Percentiles rank a stretch among this genome's conserved stretches.
phyloP scores from a whole-genome alignment of 2,329 filamentous ascomycete species.

The Aspergillus sp. region DNA sequence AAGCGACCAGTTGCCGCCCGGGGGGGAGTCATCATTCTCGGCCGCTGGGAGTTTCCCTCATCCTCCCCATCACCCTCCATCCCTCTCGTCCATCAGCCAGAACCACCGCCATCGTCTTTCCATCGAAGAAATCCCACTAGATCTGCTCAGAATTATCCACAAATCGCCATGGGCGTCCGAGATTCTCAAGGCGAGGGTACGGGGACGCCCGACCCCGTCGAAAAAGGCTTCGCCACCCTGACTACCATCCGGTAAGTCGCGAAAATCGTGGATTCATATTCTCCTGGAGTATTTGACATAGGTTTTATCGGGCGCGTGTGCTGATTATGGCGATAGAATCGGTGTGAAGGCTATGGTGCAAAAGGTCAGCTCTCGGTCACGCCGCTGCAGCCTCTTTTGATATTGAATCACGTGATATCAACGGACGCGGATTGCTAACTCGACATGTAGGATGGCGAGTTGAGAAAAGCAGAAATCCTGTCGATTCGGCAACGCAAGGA shows the following conservation, averaged over 20 bases:
- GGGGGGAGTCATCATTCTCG: slow-evolving; percentile 17
- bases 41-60: slow-evolving; percentile 18
- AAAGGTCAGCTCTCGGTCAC: slow-evolving; percentile 55
- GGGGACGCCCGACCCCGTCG: slow-evolving; percentile 57
- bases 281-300: background rate
- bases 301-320: slow-evolving; percentile 34
- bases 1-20: slow-evolving; percentile 4
- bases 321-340: slow-evolving; percentile 49
- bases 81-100: background rate
- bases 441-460: slow-evolving; percentile 64
- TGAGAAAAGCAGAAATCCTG: slow-evolving; percentile 92
- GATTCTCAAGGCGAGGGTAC: slow-evolving; percentile 53
- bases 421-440: background rate
- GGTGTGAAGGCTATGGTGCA: slow-evolving; percentile 66
- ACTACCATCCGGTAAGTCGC: slow-evolving; percentile 71
- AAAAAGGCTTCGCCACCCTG: slow-evolving; percentile 80
- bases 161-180: slow-evolving; percentile 52
- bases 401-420: slow-evolving; percentile 33
- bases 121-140: slow-evolving; percentile 11
- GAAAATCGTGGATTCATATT: slow-evolving; percentile 6
- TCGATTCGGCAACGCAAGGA: slow-evolving; percentile 89
- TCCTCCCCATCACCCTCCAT: slow-evolving; percentile 14
- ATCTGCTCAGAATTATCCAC: slow-evolving; percentile 1
- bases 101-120: slow-evolving; percentile 2
- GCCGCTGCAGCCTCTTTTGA: slow-evolving; percentile 15